Evolutionary conservation across 2,329 filamentous ascomycete species (phyloP), one percentile per base, ranked within the genome.

Genomic region (Dactylellina sp.): DNA sequence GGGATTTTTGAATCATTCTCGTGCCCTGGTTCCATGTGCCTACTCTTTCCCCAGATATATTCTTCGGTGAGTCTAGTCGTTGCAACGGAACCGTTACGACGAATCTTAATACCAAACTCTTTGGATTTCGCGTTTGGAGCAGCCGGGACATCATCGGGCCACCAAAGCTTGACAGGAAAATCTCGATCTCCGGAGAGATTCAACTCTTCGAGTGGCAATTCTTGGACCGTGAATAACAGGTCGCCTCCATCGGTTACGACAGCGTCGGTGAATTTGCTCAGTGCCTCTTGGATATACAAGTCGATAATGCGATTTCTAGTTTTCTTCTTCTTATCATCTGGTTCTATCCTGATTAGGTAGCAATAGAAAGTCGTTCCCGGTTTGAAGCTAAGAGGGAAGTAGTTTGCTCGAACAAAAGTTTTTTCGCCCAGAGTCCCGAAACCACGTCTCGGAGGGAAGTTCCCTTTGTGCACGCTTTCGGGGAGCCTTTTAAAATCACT

Each of bases 161-260:
- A 72, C 46, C 53, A 65, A n/a, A 72, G 39, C 37, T 65, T 65
- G 60, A 65, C 47, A 2, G 20, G 20, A 28, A 60, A 64, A 1
- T 47, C 49, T 9, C 42, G 44, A 22, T 22, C 28, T 0, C 53
- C 22, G 4, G 39, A 32, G 9, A 72, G 47, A 5, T 28, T 20
- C 11, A 65, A 28, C n/a, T 40, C 35, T 11, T 47, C 52, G 7
- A 72, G 39, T 9, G 60, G 68, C 9, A 72, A 18, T 11, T 64
- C 52, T 14, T 56, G 12, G 5, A 39, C n/a, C 11, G 68, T 16
- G 42, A 47, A 72, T 18, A 63, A 25, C 1, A 55, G 3, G 14
- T 40, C 50, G 4, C 60, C 68, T 6, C 65, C 65, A 16, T 72
- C 60, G 11, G 68, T 65, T 16, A 65, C 68, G 46, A 65, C 25